phyloP scores from a whole-genome alignment of 1,284 basidiomycete genomes.

The Microbotryum intermedium region DNA sequence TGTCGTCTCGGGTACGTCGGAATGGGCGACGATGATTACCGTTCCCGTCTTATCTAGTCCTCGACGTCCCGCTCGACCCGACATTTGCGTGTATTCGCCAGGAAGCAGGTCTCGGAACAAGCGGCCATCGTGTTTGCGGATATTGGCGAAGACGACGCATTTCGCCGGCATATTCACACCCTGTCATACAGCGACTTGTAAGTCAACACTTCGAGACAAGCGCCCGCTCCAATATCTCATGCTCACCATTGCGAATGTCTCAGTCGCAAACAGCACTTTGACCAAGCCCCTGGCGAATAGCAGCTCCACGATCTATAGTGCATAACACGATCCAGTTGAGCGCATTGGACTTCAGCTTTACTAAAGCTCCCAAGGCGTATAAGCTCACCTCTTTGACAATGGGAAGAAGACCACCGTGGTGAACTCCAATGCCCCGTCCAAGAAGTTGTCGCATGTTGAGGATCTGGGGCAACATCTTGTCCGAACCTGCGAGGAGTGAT shows the following conservation, averaged over 20 bases:
- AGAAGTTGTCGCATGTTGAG: conserved; percentile 82
- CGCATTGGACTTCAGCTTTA: not conserved
- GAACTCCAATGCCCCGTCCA: conserved; percentile 87
- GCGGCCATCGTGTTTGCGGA: conserved; percentile 90
- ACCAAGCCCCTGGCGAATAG: conserved; percentile 92
- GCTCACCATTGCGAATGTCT: conserved; percentile 95
- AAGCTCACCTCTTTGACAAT: conserved; percentile 83
- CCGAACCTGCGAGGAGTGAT: conserved; percentile 53
- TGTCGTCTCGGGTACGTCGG: conserved; percentile 76
- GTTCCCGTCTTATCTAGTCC: conserved; percentile 93
- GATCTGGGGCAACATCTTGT: conserved; percentile 93
- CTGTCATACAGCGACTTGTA: conserved; percentile 42
- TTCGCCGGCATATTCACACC: conserved; percentile 99
- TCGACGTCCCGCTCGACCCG: conserved; percentile 90
- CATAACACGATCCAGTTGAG: not conserved
- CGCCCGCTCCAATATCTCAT: not conserved
- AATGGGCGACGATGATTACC: conserved; percentile 76
- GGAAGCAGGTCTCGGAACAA: conserved; percentile 65
- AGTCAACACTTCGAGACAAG: too few relatives aligned
- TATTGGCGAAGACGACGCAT: conserved; percentile 92
- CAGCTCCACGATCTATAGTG: conserved; percentile 76
- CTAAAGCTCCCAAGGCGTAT: not conserved
- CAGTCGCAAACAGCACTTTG: conserved; percentile 95
- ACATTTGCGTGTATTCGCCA: conserved; percentile 78
- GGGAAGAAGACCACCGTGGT: conserved; percentile 92